Percentiles rank a stretch among this genome's conserved stretches.
phyloP scores from a whole-genome alignment of 1,284 basidiomycete species.

The Porogramme epimiltina region DNA sequence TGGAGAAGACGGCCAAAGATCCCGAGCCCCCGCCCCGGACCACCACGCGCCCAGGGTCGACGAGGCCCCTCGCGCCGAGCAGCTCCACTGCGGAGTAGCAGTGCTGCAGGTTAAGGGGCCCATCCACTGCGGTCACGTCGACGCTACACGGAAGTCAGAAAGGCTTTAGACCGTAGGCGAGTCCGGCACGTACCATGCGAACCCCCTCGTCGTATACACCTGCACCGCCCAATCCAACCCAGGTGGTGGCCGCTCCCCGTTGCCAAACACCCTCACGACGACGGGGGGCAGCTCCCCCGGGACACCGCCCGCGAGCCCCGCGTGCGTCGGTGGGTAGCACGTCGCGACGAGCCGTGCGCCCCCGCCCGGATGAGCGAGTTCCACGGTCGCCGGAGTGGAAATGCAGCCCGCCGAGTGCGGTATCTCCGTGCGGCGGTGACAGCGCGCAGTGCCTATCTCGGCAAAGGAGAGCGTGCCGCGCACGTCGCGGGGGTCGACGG shows the following conservation, averaged over 20 bases:
- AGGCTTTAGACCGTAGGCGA: not conserved
- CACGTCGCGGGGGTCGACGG: slow-evolving; percentile 2
- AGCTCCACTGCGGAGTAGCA: no score
- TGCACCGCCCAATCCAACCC: slow-evolving; percentile 50
- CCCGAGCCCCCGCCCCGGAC: no score
- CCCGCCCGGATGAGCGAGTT: slow-evolving; percentile 34
- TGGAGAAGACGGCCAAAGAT: no score
- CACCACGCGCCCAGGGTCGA: no score
- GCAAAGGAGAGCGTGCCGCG: not conserved
- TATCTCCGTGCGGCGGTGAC: slow-evolving; percentile 10
- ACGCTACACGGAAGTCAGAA: not conserved
- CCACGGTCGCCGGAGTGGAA: slow-evolving; percentile 43
- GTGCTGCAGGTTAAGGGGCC: no score
- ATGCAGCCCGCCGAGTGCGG: slow-evolving; percentile 34
- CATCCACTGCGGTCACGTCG: no score
- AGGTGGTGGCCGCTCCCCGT: slow-evolving; percentile 45
- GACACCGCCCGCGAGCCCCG: slow-evolving; percentile 43
- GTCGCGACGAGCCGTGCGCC: slow-evolving; percentile 50
- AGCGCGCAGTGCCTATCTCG: not conserved
- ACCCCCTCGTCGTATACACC: slow-evolving; percentile 64
- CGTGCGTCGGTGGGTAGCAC: slow-evolving; percentile 60
- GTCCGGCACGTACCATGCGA: slow-evolving; percentile 45
- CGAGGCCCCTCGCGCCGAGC: no score
- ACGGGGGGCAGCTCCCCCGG: slow-evolving; percentile 59
- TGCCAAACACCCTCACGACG: slow-evolving; percentile 56